Evolutionary conservation across 177 flowering plant species (phyloP).

Genomic region (Vitis hybrid): DNA sequence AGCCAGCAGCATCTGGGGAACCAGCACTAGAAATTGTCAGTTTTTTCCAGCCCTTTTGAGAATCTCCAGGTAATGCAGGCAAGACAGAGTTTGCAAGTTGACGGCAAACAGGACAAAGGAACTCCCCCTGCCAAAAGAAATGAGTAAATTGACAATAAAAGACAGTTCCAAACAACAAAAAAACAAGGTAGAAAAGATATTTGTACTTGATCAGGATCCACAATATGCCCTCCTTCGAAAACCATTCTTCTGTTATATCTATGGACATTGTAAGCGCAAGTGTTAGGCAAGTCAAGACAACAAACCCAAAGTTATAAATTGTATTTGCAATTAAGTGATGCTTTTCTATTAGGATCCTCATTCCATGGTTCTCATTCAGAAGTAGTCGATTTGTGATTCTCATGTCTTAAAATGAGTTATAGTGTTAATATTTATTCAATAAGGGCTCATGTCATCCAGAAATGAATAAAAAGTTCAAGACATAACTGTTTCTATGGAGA

Average conservation of each 20-base stretch:
- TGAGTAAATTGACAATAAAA: not conserved
- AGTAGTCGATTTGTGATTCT: no score
- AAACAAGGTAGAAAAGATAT: not conserved
- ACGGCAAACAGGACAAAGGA: conserved; percentile 96
- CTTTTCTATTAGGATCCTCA: no score
- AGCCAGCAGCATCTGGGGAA: conserved; percentile 18
- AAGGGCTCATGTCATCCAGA: no score
- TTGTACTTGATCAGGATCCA: conserved; percentile 85
- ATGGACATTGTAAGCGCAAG: conserved; percentile 9
- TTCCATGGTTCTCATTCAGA: no score
- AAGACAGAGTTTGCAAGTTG: conserved; percentile 82
- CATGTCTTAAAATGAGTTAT: no score
- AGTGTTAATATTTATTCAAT: no score
- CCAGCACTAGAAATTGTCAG: conserved; percentile 12
- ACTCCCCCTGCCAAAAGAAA: conserved; percentile 64
- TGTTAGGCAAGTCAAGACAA: not conserved
- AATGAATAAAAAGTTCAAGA: no score
- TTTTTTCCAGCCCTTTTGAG: conserved; percentile 25
- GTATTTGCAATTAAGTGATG: no score
- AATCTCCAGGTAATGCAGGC: conserved; percentile 52
- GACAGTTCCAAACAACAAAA: not conserved
- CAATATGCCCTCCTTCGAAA: conserved; percentile 86
- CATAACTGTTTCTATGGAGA: no score
- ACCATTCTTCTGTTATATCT: conserved; percentile 67
- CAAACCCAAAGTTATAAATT: no score